Percentiles rank a stretch among this genome's conserved stretches.
phyloP scores from a whole-genome alignment of 148 eudicot species.

The Rhododendron kiyosumense region DNA sequence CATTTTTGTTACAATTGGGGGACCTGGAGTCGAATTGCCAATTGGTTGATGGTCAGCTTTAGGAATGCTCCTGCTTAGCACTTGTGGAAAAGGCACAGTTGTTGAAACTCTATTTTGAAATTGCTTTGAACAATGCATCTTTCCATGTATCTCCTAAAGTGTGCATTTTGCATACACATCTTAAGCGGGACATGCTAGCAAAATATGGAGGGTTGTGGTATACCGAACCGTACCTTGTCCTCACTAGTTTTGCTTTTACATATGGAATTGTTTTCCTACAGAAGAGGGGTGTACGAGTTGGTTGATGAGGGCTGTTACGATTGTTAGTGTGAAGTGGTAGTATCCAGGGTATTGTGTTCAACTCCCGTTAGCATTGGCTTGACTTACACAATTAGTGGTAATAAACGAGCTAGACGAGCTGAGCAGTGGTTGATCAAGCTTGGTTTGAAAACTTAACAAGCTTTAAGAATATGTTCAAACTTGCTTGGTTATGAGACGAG shows the following conservation, averaged over 20 bases:
- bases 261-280: not conserved
- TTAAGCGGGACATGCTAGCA: not conserved
- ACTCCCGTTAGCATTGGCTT: not conserved
- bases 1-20: no score
- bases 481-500: no score
- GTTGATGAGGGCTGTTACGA: not conserved
- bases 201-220: not conserved
- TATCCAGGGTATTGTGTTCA: not conserved
- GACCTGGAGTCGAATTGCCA: not conserved
- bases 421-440: no score
- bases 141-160: not conserved
- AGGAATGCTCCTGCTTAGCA: not conserved
- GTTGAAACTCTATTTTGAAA: not conserved
- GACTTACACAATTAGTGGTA: no score
- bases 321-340: not conserved
- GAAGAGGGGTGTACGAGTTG: not conserved
- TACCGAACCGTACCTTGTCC: not conserved
- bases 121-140: not conserved
- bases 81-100: not conserved
- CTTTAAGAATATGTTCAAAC: no score
- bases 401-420: no score
- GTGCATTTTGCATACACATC: not conserved
- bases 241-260: not conserved
- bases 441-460: not conserved
- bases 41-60: not conserved